Base-by-base conservation (phyloP, 768 basidiomycete genomes). In the Rhizopogon rudus region DNA sequence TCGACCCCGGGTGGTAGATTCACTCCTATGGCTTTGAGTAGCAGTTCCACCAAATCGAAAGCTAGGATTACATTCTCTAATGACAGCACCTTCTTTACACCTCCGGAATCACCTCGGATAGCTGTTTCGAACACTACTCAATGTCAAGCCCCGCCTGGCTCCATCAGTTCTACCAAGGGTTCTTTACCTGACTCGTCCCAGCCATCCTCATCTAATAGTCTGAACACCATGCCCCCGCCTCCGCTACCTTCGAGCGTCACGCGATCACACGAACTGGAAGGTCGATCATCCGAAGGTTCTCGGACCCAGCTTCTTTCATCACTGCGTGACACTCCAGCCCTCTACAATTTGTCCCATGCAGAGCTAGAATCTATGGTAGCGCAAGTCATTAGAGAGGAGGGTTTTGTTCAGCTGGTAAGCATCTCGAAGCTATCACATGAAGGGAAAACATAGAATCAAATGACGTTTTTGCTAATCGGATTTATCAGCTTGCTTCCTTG, bases 391-490 rank as follows among this genome's bases (percentile, higher is more conserved):
- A 79, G 82, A 52, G 88, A 91, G 66, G 84, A 93, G 51, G 84
- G 91, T 6, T 93, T 97, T 64, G 69, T 77, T 12, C 78, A 81
- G 59, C 76, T 98, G 81, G 92, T 90, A 61, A 57, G 81, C 5
- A 14, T 37, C 7, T 37, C 33, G 8, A 25, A n/a, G 14, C 35
- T 2, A 25, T 49, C 22, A 1, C 1, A 25, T 37, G 13, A 37
- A 16, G 35, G 66, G 16, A 31, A 51, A 13, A 7, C 29, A 6
- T 41, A 13, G 14, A 14, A 20, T 54, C 29, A 53, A 6, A 51
- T 67, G 16, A 31, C 48, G 17, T 13, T 35, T 3, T 41, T 14
- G 43, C 22, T 17, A 37, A 13, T 42, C 33, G 25, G 20, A 17
- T 57, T 43, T 54, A 41, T n/a, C 59, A 86, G 85, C 75, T 87